These are phyloP conservation scores for Taphrina confusa DNA, from an alignment of 1,139 yeast genomes.

Conservation along the genomic window DNA sequence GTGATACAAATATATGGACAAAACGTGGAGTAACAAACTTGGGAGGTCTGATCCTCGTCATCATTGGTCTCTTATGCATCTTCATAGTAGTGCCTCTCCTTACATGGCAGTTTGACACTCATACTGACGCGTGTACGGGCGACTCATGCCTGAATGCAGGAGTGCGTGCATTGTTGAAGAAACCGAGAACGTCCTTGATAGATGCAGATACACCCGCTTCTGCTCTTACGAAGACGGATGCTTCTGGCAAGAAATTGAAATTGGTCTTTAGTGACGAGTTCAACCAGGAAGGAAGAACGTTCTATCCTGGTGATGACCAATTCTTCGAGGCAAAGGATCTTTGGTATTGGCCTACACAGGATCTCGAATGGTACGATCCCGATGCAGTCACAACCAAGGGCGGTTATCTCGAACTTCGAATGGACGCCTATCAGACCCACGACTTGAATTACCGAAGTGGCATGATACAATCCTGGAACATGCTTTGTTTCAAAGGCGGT, in stretches of 20 bases:
- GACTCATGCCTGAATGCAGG: constrained; percentile 39
- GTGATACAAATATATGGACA: constrained; percentile 35
- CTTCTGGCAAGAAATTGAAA: constrained; percentile 64
- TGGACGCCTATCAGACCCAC: constrained; percentile 76
- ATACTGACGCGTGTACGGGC: constrained; percentile 19
- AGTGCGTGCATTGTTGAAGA: constrained; percentile 49
- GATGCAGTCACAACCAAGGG: constrained; percentile 71
- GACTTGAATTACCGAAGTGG: constrained; percentile 75
- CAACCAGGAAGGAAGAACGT: constrained; percentile 77
- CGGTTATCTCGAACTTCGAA: constrained; percentile 64
- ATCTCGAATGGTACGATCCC: constrained; percentile 86
- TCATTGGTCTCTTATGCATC: constrained; percentile 31
- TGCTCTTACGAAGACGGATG: constrained; percentile 53
- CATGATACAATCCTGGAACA: constrained; percentile 84
- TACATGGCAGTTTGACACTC: constrained; percentile 35
- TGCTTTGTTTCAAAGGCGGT: constrained; percentile 78
- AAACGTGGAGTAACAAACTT: constrained; percentile 35
- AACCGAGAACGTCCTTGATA: constrained; percentile 52
- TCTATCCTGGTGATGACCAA: constrained; percentile 81
- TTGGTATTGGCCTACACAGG: constrained; percentile 76
- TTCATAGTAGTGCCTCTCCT: constrained; percentile 37
- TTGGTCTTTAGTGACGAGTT: constrained; percentile 83
- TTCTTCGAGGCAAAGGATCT: constrained; percentile 74
- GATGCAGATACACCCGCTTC: constrained; percentile 77
- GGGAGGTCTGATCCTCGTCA: constrained; percentile 33